These are phyloP conservation scores for Botryotinia calthae DNA, from an alignment of 2,329 filamentous ascomycete genomes.

Conservation along the genomic window DNA sequence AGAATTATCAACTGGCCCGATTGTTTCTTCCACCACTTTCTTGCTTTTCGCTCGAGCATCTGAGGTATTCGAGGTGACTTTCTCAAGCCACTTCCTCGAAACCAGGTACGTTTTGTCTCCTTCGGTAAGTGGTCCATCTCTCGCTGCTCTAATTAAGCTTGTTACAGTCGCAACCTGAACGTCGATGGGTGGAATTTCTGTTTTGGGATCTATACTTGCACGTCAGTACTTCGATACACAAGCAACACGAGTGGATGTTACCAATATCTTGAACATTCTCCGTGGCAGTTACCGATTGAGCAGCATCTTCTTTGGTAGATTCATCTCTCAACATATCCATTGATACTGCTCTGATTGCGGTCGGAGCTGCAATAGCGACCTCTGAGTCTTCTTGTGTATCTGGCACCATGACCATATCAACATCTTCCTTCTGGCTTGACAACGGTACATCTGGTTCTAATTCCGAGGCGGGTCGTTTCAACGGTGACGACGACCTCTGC, in stretches of 20 bases:
- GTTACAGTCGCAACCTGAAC: conserved; percentile 74
- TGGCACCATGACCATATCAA: conserved; percentile 37
- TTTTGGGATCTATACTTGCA: neutral
- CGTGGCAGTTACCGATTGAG: neutral
- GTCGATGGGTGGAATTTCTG: conserved; percentile 51
- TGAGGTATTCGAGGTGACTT: conserved; percentile 64
- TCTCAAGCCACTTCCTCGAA: conserved; percentile 74
- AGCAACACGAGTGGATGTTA: neutral
- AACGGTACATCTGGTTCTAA: conserved; percentile 32
- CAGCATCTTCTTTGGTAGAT: conserved; percentile 9
- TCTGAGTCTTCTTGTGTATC: conserved; percentile 21
- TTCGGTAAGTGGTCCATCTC: conserved; percentile 54
- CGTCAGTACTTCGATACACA: conserved; percentile 3
- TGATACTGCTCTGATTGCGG: conserved; percentile 26
- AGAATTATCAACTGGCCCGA: conserved; percentile 81
- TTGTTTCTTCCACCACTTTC: conserved; percentile 55
- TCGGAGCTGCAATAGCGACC: conserved; percentile 16
- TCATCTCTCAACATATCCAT: conserved; percentile 32
- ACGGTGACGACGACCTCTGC: conserved; percentile 61
- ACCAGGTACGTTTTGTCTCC: conserved; percentile 76
- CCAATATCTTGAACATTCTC: conserved; percentile 19
- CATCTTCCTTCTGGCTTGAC: conserved; percentile 36
- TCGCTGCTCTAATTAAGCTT: conserved; percentile 53
- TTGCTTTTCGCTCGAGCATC: conserved; percentile 59
- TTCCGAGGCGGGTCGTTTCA: conserved; percentile 58